Evolutionary conservation across 2,329 filamentous ascomycete genomes (phyloP), one percentile per base, ranked within the genome.

Genomic region (Aspergillus caelatus): DNA sequence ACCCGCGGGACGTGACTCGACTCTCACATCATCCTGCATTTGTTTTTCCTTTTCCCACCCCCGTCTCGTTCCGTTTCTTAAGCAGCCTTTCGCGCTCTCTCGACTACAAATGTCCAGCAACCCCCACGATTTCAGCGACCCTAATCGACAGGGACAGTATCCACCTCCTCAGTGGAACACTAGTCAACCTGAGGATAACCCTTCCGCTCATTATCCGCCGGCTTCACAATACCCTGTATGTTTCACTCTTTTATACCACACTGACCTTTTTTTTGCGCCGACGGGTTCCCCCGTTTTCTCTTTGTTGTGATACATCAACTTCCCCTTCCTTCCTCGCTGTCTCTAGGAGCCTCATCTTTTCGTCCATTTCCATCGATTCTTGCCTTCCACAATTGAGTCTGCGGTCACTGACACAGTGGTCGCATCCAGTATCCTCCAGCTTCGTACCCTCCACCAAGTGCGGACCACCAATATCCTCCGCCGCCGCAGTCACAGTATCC

Each of bases 111-210:
- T 80, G 78, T 79, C 78, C 72, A 74, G 70, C 74, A 79, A 81
- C 69, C 75, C 78, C 65, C 72, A 76, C 72, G 73, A 76, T 66
- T 72, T 64, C 65, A 67, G 70, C 73, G 81, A 82, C 72, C 76
- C 79, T 64, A 76, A 75, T 72, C 79, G 79, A 65, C 79, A 76
- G 74, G 79, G 78, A 72, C 80, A 81, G 72, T 80, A 81, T 77
- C 78, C 79, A 72, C 76, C 77, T 62, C 76, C 75, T 61, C 77
- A 77, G 66, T 80, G 79, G 78, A 75, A 74, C 73, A 67, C 72
- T 68, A 72, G 71, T 70, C 77, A 77, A 70, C 70, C 74, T 65
- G 76, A 77, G 66, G 77, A 77, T 61, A 74, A 79, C 67, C 74
- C 75, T 66, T 67, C 76, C 57, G 65, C 72, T 61, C 72, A 75